A percentile compares a stretch with the other conserved stretches of the same genome.
These are phyloP conservation scores for Vigna reflexopilosa DNA, from an alignment of 306 rosid species.

Conservation along the genomic window DNA sequence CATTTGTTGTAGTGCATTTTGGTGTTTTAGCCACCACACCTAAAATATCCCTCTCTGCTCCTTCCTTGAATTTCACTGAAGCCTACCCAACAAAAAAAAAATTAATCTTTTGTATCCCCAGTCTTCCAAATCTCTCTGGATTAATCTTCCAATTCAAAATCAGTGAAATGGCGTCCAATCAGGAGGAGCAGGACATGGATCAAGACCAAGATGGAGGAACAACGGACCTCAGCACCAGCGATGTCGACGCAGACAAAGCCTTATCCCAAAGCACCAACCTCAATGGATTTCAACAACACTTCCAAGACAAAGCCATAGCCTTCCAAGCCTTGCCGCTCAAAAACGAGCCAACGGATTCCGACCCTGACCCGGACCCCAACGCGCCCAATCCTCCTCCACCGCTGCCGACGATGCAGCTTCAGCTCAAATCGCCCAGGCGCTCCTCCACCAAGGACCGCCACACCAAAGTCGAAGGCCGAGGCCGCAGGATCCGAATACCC, in stretches of 20 bases:
- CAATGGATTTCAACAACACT: conserved; percentile 30
- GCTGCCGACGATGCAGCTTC: conserved; percentile 24
- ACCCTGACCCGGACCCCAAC: conserved; percentile 28
- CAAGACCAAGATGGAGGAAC: conserved; percentile 45
- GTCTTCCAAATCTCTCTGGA: no score
- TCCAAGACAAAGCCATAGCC: neutral
- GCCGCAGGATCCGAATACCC: conserved; percentile 94
- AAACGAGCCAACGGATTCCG: conserved; percentile 37
- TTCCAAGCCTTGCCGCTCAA: conserved; percentile 32
- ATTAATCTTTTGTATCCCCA: no score
- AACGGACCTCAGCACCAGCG: conserved; percentile 41
- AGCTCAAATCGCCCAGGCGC: conserved; percentile 24
- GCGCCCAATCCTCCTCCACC: conserved; percentile 45
- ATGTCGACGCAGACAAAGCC: conserved; percentile 7
- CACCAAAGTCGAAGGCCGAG: conserved; percentile 83
- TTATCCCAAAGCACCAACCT: neutral
- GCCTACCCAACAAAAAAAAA: neutral
- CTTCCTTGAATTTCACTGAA: neutral
- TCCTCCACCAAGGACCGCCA: conserved; percentile 82
- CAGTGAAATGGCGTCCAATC: conserved; percentile 22
- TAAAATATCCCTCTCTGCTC: neutral
- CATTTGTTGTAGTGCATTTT: conserved; percentile 13
- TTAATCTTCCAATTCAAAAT: neutral
- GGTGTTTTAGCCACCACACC: neutral
- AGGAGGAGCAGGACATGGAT: conserved; percentile 25